Conservation (phyloP, 306 rosid species). For the Rubus parviflorus region DNA sequence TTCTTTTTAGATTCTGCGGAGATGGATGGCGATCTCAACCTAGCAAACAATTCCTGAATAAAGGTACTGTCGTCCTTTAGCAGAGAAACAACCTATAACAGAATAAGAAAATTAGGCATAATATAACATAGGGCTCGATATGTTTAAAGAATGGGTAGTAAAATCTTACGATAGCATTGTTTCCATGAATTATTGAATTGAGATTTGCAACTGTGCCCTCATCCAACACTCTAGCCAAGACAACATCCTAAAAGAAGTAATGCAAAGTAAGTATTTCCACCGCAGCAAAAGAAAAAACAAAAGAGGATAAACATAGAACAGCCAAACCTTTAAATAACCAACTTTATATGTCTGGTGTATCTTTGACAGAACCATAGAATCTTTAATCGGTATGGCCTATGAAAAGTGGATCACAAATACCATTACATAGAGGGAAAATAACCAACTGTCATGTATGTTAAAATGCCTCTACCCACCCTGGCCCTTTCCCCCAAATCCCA, state of each 20-base stretch:
- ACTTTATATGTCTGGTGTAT: constrained; percentile 95
- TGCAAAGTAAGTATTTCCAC: constrained; percentile 32
- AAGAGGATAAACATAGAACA: constrained; percentile 10
- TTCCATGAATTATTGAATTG: constrained; percentile 80
- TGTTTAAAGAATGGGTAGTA: constrained; percentile 10
- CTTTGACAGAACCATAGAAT: constrained; percentile 72
- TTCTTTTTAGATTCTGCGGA: constrained; percentile 79
- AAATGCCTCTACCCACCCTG: constrained; percentile 17
- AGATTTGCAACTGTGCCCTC: constrained; percentile 81
- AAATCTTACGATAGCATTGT: constrained; percentile 77
- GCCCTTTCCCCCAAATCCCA: background rate
- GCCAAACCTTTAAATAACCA: constrained; percentile 88
- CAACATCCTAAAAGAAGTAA: constrained; percentile 70
- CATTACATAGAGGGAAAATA: background rate
- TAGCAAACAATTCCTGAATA: constrained; percentile 91
- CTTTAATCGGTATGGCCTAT: constrained; percentile 93
- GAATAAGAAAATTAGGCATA: constrained; percentile 28
- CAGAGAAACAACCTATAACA: constrained; percentile 75
- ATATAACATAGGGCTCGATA: constrained; percentile 10
- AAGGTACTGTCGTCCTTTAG: constrained; percentile 83
- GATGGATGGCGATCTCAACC: constrained; percentile 65
- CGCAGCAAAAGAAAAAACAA: constrained; percentile 6
- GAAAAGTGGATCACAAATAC: constrained; percentile 20
- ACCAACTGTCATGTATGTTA: background rate
- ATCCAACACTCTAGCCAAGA: constrained; percentile 84